Percentiles rank a stretch among this genome's conserved stretches.
These are phyloP conservation scores for Zymoseptoria crescenta DNA, from an alignment of 2,329 filamentous ascomycete species.

Conservation along the genomic window DNA sequence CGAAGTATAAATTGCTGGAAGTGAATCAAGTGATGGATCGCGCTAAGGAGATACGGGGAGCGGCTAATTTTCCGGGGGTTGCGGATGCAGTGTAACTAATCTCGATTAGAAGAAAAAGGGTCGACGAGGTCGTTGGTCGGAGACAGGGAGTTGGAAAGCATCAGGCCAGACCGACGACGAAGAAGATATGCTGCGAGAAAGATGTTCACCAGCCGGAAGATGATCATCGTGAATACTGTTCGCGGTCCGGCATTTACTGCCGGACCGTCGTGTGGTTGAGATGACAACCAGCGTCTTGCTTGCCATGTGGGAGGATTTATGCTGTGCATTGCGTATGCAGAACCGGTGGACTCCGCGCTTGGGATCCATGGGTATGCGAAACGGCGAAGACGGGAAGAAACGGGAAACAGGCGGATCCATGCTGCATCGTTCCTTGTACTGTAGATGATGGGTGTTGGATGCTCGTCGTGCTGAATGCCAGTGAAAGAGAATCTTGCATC, in stretches of 20 bases:
- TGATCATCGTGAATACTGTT: background rate
- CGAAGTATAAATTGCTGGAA: background rate
- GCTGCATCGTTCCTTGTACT: too few relatives aligned
- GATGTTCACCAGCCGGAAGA: background rate
- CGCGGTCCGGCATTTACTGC: background rate
- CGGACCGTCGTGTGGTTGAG: background rate
- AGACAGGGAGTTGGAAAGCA: too few relatives aligned
- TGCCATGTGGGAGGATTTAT: background rate
- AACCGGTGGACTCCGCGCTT: background rate
- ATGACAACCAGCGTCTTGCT: background rate
- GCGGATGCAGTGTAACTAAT: background rate
- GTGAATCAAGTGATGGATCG: too few relatives aligned
- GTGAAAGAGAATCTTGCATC: too few relatives aligned
- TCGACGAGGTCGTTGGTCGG: background rate
- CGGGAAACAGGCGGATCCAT: background rate
- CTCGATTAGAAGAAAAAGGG: background rate
- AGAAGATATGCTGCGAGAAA: background rate
- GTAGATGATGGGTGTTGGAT: too few relatives aligned
- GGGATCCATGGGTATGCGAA: background rate
- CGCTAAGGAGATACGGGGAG: background rate
- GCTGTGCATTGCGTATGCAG: background rate
- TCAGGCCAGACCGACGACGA: background rate
- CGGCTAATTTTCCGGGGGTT: background rate
- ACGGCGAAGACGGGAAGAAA: background rate
- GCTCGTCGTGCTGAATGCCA: too few relatives aligned